A percentile compares a stretch with the other conserved stretches of the same genome.
phyloP scores from a whole-genome alignment of 2,329 filamentous ascomycete genomes.

The Fusarium torreyae region DNA sequence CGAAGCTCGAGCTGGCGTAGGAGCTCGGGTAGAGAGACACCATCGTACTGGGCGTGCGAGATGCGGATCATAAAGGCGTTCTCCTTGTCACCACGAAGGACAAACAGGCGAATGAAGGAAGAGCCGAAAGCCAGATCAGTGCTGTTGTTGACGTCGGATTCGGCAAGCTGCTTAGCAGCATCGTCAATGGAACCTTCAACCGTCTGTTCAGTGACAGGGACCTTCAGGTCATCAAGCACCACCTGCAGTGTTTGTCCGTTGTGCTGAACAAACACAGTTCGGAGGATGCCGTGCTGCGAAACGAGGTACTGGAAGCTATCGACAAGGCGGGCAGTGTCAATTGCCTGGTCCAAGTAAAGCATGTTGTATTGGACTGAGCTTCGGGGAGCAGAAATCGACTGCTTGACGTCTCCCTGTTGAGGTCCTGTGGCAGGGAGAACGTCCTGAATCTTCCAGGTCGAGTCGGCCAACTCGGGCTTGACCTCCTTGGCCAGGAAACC shows the following conservation, averaged over 20 bases:
- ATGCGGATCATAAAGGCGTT: slow-evolving; percentile 52
- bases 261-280: slow-evolving; percentile 48
- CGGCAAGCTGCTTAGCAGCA: slow-evolving; percentile 39
- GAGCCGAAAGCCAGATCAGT: slow-evolving; percentile 29
- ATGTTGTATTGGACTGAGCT: slow-evolving; percentile 51
- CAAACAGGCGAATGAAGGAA: slow-evolving; percentile 42
- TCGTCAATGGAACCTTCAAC: slow-evolving; percentile 27
- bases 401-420: slow-evolving; percentile 43
- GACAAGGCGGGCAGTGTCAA: slow-evolving; percentile 36
- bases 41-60: slow-evolving; percentile 67
- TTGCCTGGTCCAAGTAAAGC: slow-evolving; percentile 48
- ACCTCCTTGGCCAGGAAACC: slow-evolving; percentile 35
- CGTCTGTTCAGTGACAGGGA: slow-evolving; percentile 32
- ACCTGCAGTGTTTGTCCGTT: slow-evolving; percentile 38
- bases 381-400: slow-evolving; percentile 40
- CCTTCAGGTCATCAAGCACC: slow-evolving; percentile 38
- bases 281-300: slow-evolving; percentile 43
- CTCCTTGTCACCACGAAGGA: slow-evolving; percentile 34
- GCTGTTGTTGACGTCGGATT: slow-evolving; percentile 27
- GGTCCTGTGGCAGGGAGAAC: slow-evolving; percentile 44
- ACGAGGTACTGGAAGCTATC: slow-evolving; percentile 46
- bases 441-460: slow-evolving; percentile 44
- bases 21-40: slow-evolving; percentile 62
- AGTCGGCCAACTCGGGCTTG: slow-evolving; percentile 36
- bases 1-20: slow-evolving; percentile 58